phyloP scores from a whole-genome alignment of 164 flowering plant species.

The Litsea cubeba region DNA sequence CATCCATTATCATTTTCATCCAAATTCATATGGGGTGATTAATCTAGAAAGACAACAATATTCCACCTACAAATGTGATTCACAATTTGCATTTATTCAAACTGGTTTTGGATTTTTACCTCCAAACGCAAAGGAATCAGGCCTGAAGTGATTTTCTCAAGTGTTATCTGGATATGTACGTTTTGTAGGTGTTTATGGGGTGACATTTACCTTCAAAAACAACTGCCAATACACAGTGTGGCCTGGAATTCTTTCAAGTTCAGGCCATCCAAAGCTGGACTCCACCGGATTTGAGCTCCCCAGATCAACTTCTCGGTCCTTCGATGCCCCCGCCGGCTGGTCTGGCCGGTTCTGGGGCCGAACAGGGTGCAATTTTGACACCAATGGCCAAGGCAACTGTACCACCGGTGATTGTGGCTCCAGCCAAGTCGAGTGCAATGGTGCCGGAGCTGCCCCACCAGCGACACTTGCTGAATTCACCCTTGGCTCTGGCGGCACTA shows the following conservation, averaged over 20 bases:
- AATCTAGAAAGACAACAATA: no score
- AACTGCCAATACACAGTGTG: constrained; percentile 78
- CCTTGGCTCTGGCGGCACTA: constrained; percentile 39
- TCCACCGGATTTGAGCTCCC: constrained; percentile 72
- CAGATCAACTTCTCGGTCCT: constrained; percentile 38
- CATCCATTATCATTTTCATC: no score
- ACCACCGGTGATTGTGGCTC: constrained; percentile 83
- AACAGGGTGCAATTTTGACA: constrained; percentile 69
- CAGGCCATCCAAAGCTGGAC: constrained; percentile 54
- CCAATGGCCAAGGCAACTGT: constrained; percentile 47
- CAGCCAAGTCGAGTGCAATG: constrained; percentile 61
- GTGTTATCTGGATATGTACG: no score
- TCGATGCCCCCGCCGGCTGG: constrained; percentile 77
- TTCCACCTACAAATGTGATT: no score
- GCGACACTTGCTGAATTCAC: constrained; percentile 91
- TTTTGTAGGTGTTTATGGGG: constrained; percentile 28
- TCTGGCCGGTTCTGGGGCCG: constrained; percentile 92
- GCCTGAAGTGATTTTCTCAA: no score
- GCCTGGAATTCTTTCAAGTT: constrained; percentile 74
- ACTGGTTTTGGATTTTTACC: no score
- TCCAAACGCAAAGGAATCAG: constrained; percentile 8
- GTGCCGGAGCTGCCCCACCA: constrained; percentile 74
- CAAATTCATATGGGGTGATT: no score
- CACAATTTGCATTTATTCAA: no score
- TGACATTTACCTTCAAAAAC: constrained; percentile 75